phyloP scores from a whole-genome alignment of 2,329 filamentous ascomycete genomes.

The Parasarocladium wereldwijsianum region DNA sequence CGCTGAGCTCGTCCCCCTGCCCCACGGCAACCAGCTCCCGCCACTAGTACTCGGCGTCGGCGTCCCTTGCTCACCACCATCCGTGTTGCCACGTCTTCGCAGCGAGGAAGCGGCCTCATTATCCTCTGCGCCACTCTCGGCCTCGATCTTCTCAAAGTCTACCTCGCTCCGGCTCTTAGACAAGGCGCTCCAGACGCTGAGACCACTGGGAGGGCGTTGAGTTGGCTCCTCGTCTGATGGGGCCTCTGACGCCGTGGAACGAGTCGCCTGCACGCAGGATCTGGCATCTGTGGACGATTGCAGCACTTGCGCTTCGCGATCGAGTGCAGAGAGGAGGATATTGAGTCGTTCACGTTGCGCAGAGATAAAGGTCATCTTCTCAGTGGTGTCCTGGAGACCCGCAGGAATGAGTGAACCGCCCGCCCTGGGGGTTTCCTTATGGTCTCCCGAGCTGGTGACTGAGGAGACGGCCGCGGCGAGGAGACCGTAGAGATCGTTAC shows the following conservation, averaged over 20 bases:
- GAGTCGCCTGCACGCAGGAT: slow-evolving; percentile 13
- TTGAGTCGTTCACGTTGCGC: slow-evolving; percentile 67
- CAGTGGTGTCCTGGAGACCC: slow-evolving; percentile 44
- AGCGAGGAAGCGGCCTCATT: slow-evolving; percentile 17
- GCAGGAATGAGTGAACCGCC: slow-evolving; percentile 53
- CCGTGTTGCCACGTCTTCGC: slow-evolving; percentile 12
- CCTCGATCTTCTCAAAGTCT: slow-evolving; percentile 82
- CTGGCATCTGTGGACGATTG: no score
- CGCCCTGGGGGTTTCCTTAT: slow-evolving; percentile 20
- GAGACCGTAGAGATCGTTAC: slow-evolving; percentile 60
- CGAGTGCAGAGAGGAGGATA: slow-evolving; percentile 61
- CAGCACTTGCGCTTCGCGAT: slow-evolving; percentile 59
- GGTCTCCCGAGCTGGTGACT: slow-evolving; percentile 30
- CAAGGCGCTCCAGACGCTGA: slow-evolving; percentile 38
- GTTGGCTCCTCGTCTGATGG: slow-evolving; percentile 18
- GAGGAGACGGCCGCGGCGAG: slow-evolving; percentile 61
- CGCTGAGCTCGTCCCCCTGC: slow-evolving; percentile 27
- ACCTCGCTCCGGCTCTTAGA: slow-evolving; percentile 74
- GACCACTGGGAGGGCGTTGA: slow-evolving; percentile 31
- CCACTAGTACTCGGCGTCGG: slow-evolving; percentile 11
- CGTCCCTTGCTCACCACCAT: slow-evolving; percentile 8
- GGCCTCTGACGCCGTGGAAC: slow-evolving; percentile 12
- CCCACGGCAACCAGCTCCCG: slow-evolving; percentile 36
- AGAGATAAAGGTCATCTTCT: slow-evolving; percentile 62
- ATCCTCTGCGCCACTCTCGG: slow-evolving; percentile 50